Percentiles rank a stretch among this genome's conserved stretches.
These are phyloP conservation scores for Citrus hindsii DNA, from an alignment of 345 rosid genomes.

Conservation along the genomic window DNA sequence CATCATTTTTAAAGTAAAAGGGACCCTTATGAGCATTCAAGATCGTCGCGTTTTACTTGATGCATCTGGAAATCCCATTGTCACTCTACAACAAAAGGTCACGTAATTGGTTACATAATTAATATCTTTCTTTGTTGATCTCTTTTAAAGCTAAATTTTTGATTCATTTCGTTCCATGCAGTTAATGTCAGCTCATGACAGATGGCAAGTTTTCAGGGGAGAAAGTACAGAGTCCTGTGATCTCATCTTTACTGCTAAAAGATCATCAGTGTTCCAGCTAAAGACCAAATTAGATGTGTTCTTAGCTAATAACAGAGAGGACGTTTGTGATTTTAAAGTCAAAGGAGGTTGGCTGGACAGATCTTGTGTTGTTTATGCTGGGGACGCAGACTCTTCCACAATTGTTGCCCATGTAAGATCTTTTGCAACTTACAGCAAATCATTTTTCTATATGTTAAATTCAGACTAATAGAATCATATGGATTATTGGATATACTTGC, in stretches of 20 bases:
- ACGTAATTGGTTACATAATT: neutral
- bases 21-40: slow-evolving; percentile 18
- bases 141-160: neutral
- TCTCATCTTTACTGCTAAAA: slow-evolving; percentile 16
- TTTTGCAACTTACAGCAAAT: too few species aligned
- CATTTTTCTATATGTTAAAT: too few species aligned
- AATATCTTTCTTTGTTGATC: neutral
- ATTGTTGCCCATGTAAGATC: too few species aligned
- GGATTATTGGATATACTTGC: too few species aligned
- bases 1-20: slow-evolving; percentile 34
- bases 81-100: slow-evolving; percentile 32
- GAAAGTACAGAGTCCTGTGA: slow-evolving; percentile 18
- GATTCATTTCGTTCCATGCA: slow-evolving; percentile 9
- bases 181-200: slow-evolving; percentile 27
- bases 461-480: too few species aligned
- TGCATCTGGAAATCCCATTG: slow-evolving; percentile 23
- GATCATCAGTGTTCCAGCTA: neutral
- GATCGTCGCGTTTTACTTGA: slow-evolving; percentile 28
- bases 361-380: too few species aligned
- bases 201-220: slow-evolving; percentile 22
- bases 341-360: too few species aligned
- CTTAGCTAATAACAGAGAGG: neutral
- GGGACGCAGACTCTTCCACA: too few species aligned
- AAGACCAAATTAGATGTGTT: too few species aligned
- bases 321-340: slow-evolving; percentile 9